These are phyloP conservation scores for Ogataea trehalophila DNA, from an alignment of 805 yeast species.

Conservation along the genomic window DNA sequence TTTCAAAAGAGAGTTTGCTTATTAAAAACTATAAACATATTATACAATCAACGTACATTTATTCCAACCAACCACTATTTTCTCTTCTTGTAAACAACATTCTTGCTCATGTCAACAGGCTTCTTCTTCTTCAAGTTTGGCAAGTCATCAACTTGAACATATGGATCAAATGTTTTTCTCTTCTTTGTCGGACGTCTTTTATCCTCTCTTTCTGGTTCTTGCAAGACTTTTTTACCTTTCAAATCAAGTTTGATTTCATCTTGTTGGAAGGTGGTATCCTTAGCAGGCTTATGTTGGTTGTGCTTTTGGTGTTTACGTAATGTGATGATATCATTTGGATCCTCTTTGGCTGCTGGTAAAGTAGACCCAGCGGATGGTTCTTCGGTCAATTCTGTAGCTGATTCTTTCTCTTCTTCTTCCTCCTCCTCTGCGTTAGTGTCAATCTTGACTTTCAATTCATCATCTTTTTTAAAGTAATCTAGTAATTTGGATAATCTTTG, in stretches of 20 bases:
- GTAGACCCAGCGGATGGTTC: constrained; percentile 18
- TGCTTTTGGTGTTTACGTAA: constrained; percentile 26
- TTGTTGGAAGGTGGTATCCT: constrained; percentile 3
- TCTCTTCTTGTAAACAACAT: constrained; percentile 25
- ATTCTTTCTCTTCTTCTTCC: constrained; percentile 9
- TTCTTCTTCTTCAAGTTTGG: constrained; percentile 25
- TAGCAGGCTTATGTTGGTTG: constrained; percentile 17
- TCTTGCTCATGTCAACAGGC: constrained; percentile 23
- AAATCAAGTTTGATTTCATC: constrained; percentile 29
- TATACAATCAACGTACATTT: neutral
- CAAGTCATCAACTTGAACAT: constrained; percentile 30
- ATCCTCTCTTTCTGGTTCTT: constrained; percentile 10
- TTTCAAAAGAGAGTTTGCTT: neutral
- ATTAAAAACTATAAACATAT: neutral
- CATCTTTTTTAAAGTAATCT: constrained; percentile 11
- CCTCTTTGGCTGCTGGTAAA: constrained; percentile 7
- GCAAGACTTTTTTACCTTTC: constrained; percentile 22
- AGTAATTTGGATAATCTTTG: constrained; percentile 15
- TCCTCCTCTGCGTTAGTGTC: constrained; percentile 15
- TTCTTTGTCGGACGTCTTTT: constrained; percentile 17
- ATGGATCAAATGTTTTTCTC: constrained; percentile 54
- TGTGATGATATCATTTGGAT: constrained; percentile 29
- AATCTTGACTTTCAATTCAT: constrained; percentile 7
- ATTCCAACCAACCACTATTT: constrained; percentile 8
- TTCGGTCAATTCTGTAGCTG: constrained; percentile 12